phyloP scores from a whole-genome alignment of 805 yeast species.

The Starmerella stigmatis region DNA sequence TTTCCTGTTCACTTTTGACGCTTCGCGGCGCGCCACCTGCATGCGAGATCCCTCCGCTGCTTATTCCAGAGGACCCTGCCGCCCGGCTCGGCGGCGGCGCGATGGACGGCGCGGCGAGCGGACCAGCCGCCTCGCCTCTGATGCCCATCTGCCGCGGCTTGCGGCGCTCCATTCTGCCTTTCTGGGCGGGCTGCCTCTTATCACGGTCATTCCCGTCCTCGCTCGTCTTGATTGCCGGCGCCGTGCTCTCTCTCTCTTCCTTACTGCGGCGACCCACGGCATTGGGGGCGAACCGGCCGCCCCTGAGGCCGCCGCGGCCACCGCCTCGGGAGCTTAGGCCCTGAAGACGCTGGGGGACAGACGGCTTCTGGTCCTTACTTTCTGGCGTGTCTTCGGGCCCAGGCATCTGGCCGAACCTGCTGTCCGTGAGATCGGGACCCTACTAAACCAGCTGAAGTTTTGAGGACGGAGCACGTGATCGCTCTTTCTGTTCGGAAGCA shows the following conservation, averaged over 20 bases:
- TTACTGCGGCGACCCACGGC: conserved; percentile 73
- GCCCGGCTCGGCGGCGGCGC: conserved; percentile 14
- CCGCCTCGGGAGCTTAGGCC: conserved; percentile 17
- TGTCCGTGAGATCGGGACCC: no score
- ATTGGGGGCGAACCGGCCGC: conserved; percentile 60
- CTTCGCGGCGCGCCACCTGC: conserved; percentile 13
- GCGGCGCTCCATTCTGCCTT: conserved; percentile 16
- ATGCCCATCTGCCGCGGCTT: conserved; percentile 18
- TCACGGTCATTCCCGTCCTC: conserved; percentile 26
- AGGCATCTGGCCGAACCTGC: conserved; percentile 1
- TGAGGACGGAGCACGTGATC: no score
- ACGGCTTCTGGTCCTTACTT: conserved; percentile 3
- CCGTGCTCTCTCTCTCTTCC: conserved; percentile 72
- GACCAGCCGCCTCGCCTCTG: conserved; percentile 30
- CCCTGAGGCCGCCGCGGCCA: conserved; percentile 11
- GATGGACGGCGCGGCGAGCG: conserved; percentile 30
- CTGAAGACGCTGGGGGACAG: conserved; percentile 18
- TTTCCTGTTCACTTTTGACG: conserved; percentile 16
- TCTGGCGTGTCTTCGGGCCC: conserved; percentile 8
- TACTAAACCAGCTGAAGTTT: no score
- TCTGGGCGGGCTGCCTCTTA: conserved; percentile 1
- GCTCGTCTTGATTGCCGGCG: conserved; percentile 41
- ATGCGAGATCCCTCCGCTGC: not conserved
- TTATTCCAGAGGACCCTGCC: not conserved
- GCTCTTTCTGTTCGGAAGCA: no score